A percentile compares a stretch with the other conserved stretches of the same genome.
Conservation (phyloP, 2,329 filamentous ascomycete genomes). For the Botryotinia calthae region DNA sequence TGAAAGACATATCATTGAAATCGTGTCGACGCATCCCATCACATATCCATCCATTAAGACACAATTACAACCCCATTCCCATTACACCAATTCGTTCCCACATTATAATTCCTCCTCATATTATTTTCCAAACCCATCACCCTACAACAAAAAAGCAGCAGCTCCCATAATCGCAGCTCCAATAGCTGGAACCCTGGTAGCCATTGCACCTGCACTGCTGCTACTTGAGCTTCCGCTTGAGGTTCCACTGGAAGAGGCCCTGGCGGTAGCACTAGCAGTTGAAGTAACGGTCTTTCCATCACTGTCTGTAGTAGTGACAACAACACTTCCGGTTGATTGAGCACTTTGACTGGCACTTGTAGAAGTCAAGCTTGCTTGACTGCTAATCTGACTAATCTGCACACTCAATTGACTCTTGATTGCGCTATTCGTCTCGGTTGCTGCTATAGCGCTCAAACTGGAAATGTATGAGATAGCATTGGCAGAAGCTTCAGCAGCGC, state of each 20-base stretch:
- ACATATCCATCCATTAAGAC: slow-evolving; percentile 5
- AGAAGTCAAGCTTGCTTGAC: neutral
- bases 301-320: neutral
- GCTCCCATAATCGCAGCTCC: neutral
- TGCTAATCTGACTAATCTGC: slow-evolving; percentile 19
- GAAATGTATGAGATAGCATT: neutral
- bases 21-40: neutral
- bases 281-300: neutral
- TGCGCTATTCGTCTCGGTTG: slow-evolving; percentile 4
- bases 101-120: neutral
- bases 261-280: neutral
- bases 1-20: neutral
- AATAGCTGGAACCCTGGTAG: neutral
- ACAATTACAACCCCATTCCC: neutral
- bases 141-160: slow-evolving; percentile 9
- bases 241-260: neutral
- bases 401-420: slow-evolving; percentile 16
- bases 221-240: neutral
- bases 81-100: neutral
- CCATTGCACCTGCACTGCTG: neutral
- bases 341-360: slow-evolving; percentile 26
- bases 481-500: neutral
- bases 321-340: neutral
- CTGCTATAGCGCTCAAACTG: slow-evolving; percentile 9
- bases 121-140: neutral